phyloP scores from a whole-genome alignment of 768 basidiomycete species.

The Leccinellum albellum region DNA sequence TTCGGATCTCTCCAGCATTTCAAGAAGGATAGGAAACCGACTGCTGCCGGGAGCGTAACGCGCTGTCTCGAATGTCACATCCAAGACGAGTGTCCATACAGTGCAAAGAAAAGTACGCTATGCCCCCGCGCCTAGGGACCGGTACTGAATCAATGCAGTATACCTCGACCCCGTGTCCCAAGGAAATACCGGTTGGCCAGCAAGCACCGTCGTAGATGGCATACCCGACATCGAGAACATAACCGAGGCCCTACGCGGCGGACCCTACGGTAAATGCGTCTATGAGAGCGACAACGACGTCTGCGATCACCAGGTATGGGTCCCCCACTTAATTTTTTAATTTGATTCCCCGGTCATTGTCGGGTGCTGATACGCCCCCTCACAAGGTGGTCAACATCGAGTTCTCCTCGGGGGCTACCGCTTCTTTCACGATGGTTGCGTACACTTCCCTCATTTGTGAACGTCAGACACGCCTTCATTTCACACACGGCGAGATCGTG shows the following conservation, averaged over 20 bases:
- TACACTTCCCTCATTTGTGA: slow-evolving; percentile 76
- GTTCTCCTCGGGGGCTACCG: slow-evolving; percentile 77
- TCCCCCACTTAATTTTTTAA: not conserved
- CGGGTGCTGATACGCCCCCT: not conserved
- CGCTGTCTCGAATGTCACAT: slow-evolving; percentile 76
- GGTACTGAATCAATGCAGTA: slow-evolving; percentile 43
- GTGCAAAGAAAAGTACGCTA: slow-evolving; percentile 74
- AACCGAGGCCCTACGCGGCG: slow-evolving; percentile 60
- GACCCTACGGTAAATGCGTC: slow-evolving; percentile 79
- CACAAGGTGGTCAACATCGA: slow-evolving; percentile 78
- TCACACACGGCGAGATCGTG: slow-evolving; percentile 84
- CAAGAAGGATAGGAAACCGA: slow-evolving; percentile 67
- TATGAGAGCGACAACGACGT: slow-evolving; percentile 86
- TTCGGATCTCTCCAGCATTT: slow-evolving; percentile 88
- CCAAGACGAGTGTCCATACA: slow-evolving; percentile 76
- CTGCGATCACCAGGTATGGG: slow-evolving; percentile 71
- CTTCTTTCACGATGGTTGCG: slow-evolving; percentile 87
- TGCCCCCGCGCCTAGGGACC: not conserved
- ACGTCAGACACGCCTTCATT: slow-evolving; percentile 82
- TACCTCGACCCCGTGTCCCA: slow-evolving; percentile 72
- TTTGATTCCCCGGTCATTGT: not conserved
- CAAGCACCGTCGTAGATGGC: slow-evolving; percentile 66
- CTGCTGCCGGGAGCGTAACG: slow-evolving; percentile 58
- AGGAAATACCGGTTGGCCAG: slow-evolving; percentile 57
- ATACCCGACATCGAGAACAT: slow-evolving; percentile 86